Evolutionary conservation across 345 rosid species (phyloP), one percentile per base, ranked within the genome.

Genomic region (Abelmoschus esculentus): DNA sequence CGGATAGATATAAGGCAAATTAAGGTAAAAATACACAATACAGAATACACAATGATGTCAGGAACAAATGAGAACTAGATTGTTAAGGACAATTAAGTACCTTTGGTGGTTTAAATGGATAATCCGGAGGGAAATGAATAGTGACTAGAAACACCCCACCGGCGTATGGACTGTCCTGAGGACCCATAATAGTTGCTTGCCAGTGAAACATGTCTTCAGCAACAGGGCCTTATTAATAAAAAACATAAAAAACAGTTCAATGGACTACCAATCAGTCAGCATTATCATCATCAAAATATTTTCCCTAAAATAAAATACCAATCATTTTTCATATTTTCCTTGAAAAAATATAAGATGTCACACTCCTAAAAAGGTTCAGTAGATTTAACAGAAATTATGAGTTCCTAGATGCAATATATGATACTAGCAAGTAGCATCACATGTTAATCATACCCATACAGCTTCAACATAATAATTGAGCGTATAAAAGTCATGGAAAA

Each of bases 161-260:
- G 2, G 77, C 38, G 32, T 58, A 74, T 11, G 77, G 77, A 34
- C 77, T 74, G 34, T 74, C 77, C 6, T 68, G 60, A 32, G 77
- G 77, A 59, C 77, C 77, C 77, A 74, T 74, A 29, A 74, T 74
- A 19, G 77, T 68, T 57, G 72, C 61, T 56, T 56, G 61, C 61
- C 61, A 56, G 26, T 56, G 61, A 56, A 56, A 56, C 93, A 89
- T 86, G 80, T 89, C 95, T 72, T 89, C 95, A 9, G 95, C 77
- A 68, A 74, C 77, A 74, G 77, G 77, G 34, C 77, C 77, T 74
- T 22, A 18, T 42, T 59, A 54, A 47, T 54, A 44, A 57, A 38
- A 19, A 14, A 56, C 4, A 13, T 4, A 55, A 70, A 26, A 5
- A 29, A 15, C 15, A 70, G 66, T 40, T 70, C 11, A 47, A 44